Conservation (phyloP, 495 filamentous ascomycete species). For the Extremus antarcticus region DNA sequence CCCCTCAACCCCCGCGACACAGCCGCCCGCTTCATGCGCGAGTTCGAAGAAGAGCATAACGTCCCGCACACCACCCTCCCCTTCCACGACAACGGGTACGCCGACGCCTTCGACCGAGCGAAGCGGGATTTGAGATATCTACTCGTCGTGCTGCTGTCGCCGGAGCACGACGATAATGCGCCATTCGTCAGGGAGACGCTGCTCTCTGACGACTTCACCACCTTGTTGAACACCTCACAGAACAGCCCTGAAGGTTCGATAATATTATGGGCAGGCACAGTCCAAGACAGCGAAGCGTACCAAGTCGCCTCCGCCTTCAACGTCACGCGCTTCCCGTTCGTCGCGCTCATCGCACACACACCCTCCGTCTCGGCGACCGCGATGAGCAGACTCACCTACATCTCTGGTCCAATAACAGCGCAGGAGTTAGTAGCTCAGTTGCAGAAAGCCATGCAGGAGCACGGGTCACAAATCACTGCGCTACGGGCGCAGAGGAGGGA, state of each 20-base stretch:
- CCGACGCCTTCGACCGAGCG: constrained; percentile 75
- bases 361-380: constrained; percentile 66
- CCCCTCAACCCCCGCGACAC: constrained; percentile 74
- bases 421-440: constrained; percentile 60
- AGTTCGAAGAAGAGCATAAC: constrained; percentile 91
- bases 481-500: constrained; percentile 59
- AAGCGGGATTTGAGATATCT: constrained; percentile 88
- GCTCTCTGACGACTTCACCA: constrained; percentile 57
- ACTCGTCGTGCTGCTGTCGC: constrained; percentile 70
- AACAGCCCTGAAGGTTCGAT: constrained; percentile 56
- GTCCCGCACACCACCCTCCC: constrained; percentile 43
- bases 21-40: constrained; percentile 73
- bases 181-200: constrained; percentile 77
- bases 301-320: constrained; percentile 74
- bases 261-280: constrained; percentile 81
- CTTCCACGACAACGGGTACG: constrained; percentile 79
- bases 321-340: constrained; percentile 84
- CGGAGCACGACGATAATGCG: constrained; percentile 85
- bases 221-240: constrained; percentile 51
- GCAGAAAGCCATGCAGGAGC: constrained; percentile 54
- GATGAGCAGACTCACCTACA: constrained; percentile 75
- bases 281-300: constrained; percentile 86
- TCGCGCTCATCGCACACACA: constrained; percentile 71
- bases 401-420: constrained; percentile 57
- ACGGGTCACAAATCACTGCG: constrained; percentile 55